Evolutionary conservation across 805 yeast species (phyloP).

Genomic region (Cyberlindnera petersonii): DNA sequence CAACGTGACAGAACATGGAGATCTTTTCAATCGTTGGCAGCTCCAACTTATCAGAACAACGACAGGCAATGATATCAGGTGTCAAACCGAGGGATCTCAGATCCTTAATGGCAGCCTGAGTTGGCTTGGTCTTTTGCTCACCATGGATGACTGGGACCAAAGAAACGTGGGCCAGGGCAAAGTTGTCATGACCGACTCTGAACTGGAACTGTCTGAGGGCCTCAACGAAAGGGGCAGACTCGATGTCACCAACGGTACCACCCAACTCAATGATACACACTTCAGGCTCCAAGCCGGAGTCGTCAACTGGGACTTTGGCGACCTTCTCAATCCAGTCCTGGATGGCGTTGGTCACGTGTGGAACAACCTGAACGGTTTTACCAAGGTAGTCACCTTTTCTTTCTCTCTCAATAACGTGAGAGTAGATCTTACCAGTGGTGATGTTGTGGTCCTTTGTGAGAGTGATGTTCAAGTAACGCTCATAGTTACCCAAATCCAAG

Average conservation of each 20-base stretch:
- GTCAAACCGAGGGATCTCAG: constrained; percentile 90
- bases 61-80: constrained; percentile 97
- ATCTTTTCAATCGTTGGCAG: constrained; percentile 87
- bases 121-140: constrained; percentile 98
- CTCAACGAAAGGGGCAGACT: constrained; percentile 97
- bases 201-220: constrained; percentile 98
- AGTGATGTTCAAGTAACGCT: constrained; percentile 91
- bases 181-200: constrained; percentile 90
- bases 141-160: constrained; percentile 97
- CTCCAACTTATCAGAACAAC: constrained; percentile 84
- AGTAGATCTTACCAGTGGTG: constrained; percentile 96
- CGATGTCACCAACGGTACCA: constrained; percentile 99
- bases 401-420: constrained; percentile 89
- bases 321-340: constrained; percentile 99
- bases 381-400: constrained; percentile 97
- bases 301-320: constrained; percentile 87
- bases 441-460: constrained; percentile 92
- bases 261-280: constrained; percentile 97
- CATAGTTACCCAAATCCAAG: constrained; percentile 96
- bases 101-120: constrained; percentile 98
- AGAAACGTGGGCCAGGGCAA: constrained; percentile 94
- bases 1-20: constrained; percentile 99
- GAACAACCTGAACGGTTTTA: constrained; percentile 99
- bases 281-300: constrained; percentile 83
- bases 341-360: constrained; percentile 94